Evolutionary conservation across 1,139 yeast species (phyloP).

Genomic region (Zygoascus meyerae): DNA sequence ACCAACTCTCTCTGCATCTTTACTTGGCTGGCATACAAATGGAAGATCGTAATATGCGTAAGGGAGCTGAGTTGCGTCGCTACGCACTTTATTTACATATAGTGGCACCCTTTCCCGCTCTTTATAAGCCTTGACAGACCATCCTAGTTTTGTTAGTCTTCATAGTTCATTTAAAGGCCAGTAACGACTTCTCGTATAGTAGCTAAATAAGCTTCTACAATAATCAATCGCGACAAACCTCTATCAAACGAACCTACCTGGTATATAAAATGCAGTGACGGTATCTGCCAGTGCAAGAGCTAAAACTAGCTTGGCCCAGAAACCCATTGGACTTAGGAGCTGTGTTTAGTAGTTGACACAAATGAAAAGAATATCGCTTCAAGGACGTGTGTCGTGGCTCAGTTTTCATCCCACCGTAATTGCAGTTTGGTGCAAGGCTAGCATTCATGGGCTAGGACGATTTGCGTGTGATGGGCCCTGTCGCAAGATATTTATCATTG

Average conservation of each 20-base stretch:
- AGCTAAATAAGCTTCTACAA: neutral
- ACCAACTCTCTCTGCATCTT: conserved; percentile 43
- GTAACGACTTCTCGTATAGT: too few species aligned
- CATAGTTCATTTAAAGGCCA: neutral
- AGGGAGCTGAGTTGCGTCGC: conserved; percentile 73
- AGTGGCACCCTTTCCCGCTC: conserved; percentile 62
- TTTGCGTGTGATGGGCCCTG: too few species aligned
- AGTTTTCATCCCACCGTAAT: too few species aligned
- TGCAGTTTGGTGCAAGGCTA: too few species aligned
- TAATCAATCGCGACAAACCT: neutral
- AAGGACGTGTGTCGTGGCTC: too few species aligned
- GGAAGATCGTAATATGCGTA: conserved; percentile 71
- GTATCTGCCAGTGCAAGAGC: neutral
- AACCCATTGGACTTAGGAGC: too few species aligned
- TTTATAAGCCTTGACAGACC: conserved; percentile 31
- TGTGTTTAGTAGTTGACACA: too few species aligned
- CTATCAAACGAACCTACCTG: conserved; percentile 14
- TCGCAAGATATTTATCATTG: too few species aligned
- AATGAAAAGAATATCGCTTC: too few species aligned
- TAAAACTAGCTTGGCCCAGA: too few species aligned
- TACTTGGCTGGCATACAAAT: conserved; percentile 70
- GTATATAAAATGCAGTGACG: conserved; percentile 19
- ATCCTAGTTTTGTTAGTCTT: conserved; percentile 17
- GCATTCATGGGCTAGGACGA: too few species aligned
- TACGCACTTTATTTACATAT: conserved; percentile 70